Base-by-base conservation (phyloP, 768 basidiomycete species). In the Boletus sensibilis region DNA sequence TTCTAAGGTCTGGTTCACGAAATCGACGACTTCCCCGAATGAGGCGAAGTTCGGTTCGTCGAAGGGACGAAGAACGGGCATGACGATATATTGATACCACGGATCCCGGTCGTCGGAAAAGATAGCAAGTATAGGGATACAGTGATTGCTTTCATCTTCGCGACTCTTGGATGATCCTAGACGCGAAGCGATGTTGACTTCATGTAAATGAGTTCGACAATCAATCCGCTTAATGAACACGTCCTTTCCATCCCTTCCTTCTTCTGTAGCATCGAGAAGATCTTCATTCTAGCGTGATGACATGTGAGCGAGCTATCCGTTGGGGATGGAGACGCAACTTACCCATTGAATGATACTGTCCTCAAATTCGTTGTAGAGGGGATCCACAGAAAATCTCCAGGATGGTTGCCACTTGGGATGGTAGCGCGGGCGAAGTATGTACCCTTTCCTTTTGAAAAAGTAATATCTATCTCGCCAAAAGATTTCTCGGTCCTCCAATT, bases 1-100 rank as follows among this genome's bases (percentile, higher is more conserved):
- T 38, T 72, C 69, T 1, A 72, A 54, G 1, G 67, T 59, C 40
- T 71, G 69, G 4, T 56, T 52, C 23, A 68, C 56, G 42, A 71
- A 74, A n/a, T 70, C 68, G 4, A 69, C 16, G 3, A 66, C 58
- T 40, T 73, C 72, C 12, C 66, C 67, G 0, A 64, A 18, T 1
- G 62, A 56, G 0, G 64, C 59, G 45, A 73, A 72, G 1, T 54
- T 47, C 0, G 66, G 69, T 5, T 63, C 29, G 10, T 67, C 55
- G 33, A 63, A 70, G 0, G 61, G 61, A 0, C 70, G 63, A 29
- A 72, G 55, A 4, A 65, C 60, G 0, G 70, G 72, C 62, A 71
- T 66, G 18, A 72, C 66, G 8, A 72, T 59, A 29, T 69, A 66
- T 14, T 44, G 53, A 29, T 54, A 57, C 31, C 60, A 53, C 0